Conservation (phyloP, 805 yeast species). For the Kodamaea restingae region DNA sequence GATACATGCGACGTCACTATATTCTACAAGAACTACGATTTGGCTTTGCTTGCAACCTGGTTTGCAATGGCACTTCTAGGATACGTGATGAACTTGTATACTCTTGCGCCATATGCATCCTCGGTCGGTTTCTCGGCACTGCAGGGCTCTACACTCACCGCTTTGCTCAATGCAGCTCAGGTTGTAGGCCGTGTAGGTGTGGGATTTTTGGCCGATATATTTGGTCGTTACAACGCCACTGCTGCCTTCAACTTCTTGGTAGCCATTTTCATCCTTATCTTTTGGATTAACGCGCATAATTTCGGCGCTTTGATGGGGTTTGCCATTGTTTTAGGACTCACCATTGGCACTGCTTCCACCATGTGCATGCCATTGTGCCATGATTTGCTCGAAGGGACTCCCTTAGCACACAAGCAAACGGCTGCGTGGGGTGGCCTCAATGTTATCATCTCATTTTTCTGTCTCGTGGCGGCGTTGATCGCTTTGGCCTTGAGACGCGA, state of each 20-base stretch:
- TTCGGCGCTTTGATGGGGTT: slow-evolving; percentile 31
- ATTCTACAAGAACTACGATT: slow-evolving; percentile 22
- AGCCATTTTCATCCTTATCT: slow-evolving; percentile 28
- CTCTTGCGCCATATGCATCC: slow-evolving; percentile 37
- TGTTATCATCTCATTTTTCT: slow-evolving; percentile 26
- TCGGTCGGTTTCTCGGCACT: slow-evolving; percentile 41
- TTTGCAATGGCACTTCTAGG: slow-evolving; percentile 36
- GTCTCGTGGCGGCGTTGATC: slow-evolving; percentile 50
- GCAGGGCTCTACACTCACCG: slow-evolving; percentile 32
- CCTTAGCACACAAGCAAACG: slow-evolving; percentile 22
- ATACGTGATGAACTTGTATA: slow-evolving; percentile 33
- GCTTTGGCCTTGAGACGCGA: slow-evolving; percentile 42
- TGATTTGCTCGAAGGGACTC: slow-evolving; percentile 9
- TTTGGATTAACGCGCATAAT: slow-evolving; percentile 35
- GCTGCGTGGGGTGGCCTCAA: slow-evolving; percentile 41
- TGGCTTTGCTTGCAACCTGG: slow-evolving; percentile 29
- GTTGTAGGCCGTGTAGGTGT: slow-evolving; percentile 49
- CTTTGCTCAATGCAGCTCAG: slow-evolving; percentile 40
- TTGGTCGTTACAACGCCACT: slow-evolving; percentile 44
- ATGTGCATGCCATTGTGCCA: slow-evolving; percentile 15
- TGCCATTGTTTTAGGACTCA: slow-evolving; percentile 25
- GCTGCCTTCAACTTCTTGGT: slow-evolving; percentile 18
- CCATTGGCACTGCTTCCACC: slow-evolving; percentile 28
- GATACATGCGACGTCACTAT: slow-evolving; percentile 27
- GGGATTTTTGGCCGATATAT: slow-evolving; percentile 42